Conservation (phyloP, 2,329 filamentous ascomycete species). For the Fusarium subglutinans region DNA sequence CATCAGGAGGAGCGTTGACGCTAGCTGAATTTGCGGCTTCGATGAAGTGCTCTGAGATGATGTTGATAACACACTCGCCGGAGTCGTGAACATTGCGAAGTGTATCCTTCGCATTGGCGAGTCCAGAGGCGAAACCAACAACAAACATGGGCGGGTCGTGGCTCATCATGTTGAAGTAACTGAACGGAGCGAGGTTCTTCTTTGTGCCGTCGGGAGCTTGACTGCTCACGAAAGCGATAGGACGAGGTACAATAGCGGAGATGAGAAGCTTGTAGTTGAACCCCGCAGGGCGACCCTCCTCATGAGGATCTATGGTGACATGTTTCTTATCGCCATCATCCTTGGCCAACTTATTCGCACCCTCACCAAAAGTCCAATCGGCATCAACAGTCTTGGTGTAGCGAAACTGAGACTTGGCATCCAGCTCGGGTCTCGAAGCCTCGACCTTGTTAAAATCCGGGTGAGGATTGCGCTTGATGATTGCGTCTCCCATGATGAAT, state of each 20-base stretch:
- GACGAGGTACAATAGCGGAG: slow-evolving; percentile 81
- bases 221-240: slow-evolving; percentile 74
- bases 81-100: slow-evolving; percentile 77
- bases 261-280: slow-evolving; percentile 96
- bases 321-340: slow-evolving; percentile 59
- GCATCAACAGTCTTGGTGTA: slow-evolving; percentile 73
- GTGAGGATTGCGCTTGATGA: slow-evolving; percentile 65
- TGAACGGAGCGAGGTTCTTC: slow-evolving; percentile 85
- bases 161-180: slow-evolving; percentile 83
- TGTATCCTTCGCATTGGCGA: slow-evolving; percentile 76
- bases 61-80: slow-evolving; percentile 84
- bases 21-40: slow-evolving; percentile 88
- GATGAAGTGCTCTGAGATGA: slow-evolving; percentile 83
- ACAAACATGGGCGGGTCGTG: slow-evolving; percentile 89
- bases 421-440: slow-evolving; percentile 69
- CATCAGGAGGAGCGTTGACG: slow-evolving; percentile 80
- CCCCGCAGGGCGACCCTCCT: slow-evolving; percentile 69
- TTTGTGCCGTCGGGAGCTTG: slow-evolving; percentile 65
- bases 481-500: slow-evolving; percentile 44
- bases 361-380: slow-evolving; percentile 71
- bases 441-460: slow-evolving; percentile 80
- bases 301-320: slow-evolving; percentile 83
- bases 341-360: slow-evolving; percentile 64
- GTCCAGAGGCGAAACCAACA: slow-evolving; percentile 59
- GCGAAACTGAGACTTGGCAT: slow-evolving; percentile 57